Evolutionary conservation across 192 early-diverging fungal species (phyloP), one percentile per base, ranked within the genome.

Genomic region (Spizellomyces sp.): DNA sequence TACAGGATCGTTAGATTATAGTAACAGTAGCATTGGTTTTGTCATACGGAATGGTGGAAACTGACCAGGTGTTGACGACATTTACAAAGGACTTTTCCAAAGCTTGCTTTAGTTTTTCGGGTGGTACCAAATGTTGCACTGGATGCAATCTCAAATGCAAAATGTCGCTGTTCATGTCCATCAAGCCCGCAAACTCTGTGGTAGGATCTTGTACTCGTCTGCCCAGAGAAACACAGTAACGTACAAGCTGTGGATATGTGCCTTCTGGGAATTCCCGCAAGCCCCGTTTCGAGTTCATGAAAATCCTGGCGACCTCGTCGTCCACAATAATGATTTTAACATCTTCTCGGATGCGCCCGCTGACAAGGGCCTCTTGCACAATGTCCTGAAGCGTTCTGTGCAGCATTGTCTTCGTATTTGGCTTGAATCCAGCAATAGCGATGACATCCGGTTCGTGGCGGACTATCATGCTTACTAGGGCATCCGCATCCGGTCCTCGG

Each of bases 11-110:
- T 36, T 36, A 36, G 27, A 36, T 36, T 36, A 36, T 36, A 36
- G 27, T 36, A 36, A 36, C 27, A 36, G 3, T 36, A 36, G 3
- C 27, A 36, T 36, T 3, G 27, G 27, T 36, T 36, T 36, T 3
- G 27, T 36, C 27, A 36, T 36, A 36, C 27, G 27, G 27, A 36
- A 36, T 87, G 79, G 27, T 36, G 27, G 27, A 2, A 36, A 36
- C 27, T 36, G 27, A 36, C 27, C 27, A 36, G 44, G 76, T 75
- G 66, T 92, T 94, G 17, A 96, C 89, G 7, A 95, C 87, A 70
- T 95, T 93, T 48, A 98, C 90, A 21, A 95, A 81, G 0, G 95
- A 92, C 27, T 94, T 90, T 79, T 99, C 93, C 10, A 96, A 73
- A 4, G 85, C 81, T 19, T 79, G 67, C 57, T 88, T 81, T 48